phyloP scores from a whole-genome alignment of 169 alveolate genomes.

The Plasmodium knowlesi region DNA sequence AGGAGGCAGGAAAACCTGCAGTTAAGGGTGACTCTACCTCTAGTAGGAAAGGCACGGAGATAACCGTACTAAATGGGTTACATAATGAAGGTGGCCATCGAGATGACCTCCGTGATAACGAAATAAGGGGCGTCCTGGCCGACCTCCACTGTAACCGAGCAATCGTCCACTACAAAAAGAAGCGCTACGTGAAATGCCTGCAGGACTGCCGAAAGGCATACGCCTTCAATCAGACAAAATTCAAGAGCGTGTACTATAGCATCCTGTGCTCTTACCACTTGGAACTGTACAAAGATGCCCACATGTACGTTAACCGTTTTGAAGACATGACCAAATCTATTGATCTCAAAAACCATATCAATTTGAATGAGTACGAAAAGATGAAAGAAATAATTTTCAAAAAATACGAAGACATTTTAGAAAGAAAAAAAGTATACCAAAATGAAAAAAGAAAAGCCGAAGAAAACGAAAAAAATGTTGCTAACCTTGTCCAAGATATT shows the following conservation, averaged over 20 bases:
- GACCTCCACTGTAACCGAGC: constrained; percentile 58
- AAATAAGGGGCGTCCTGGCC: constrained; percentile 14
- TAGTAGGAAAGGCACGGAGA: neutral
- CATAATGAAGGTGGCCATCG: neutral
- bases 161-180: constrained; percentile 54
- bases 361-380: constrained; percentile 55
- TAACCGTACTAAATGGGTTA: neutral
- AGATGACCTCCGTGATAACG: neutral
- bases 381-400: constrained; percentile 13
- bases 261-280: constrained; percentile 22
- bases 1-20: neutral
- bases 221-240: constrained; percentile 50
- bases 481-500: constrained; percentile 18
- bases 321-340: constrained; percentile 31
- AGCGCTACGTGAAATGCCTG: constrained; percentile 51
- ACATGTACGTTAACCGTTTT: constrained; percentile 26
- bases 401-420: constrained; percentile 45
- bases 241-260: constrained; percentile 39
- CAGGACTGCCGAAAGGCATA: constrained; percentile 46
- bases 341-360: constrained; percentile 5
- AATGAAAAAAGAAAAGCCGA: constrained; percentile 31
- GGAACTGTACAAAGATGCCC: constrained; percentile 43
- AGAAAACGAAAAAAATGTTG: constrained; percentile 38
- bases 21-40: neutral
- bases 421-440: constrained; percentile 26